These are phyloP conservation scores for Cladosporium sp. DNA, from an alignment of 2,329 filamentous ascomycete genomes.

Conservation along the genomic window DNA sequence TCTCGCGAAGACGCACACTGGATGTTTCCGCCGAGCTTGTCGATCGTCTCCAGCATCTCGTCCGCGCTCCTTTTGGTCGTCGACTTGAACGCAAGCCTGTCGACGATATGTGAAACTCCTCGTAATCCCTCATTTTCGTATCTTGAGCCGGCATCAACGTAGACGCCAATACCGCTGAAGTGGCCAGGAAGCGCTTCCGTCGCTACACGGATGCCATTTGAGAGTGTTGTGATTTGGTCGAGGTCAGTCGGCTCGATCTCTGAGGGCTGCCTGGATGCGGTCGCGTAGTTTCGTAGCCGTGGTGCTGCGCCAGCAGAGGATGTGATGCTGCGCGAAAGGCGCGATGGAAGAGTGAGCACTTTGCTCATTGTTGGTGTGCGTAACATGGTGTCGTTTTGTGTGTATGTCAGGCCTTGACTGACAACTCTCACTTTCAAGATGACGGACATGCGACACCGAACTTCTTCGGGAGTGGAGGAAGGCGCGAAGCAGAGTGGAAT, in stretches of 20 bases:
- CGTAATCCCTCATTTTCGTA: conserved; percentile 83
- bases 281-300: conserved; percentile 25
- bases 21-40: conserved; percentile 88
- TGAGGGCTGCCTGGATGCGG: conserved; percentile 18
- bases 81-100: conserved; percentile 88
- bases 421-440: too few relatives aligned
- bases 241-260: conserved; percentile 76
- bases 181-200: conserved; percentile 92
- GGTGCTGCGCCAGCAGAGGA: conserved; percentile 12
- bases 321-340: conserved; percentile 21
- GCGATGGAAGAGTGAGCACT: conserved; percentile 27
- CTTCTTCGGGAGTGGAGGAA: too few relatives aligned
- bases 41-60: conserved; percentile 81
- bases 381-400: neutral
- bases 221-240: conserved; percentile 79
- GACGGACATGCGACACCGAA: too few relatives aligned
- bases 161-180: conserved; percentile 92
- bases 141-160: conserved; percentile 89
- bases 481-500: too few relatives aligned
- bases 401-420: too few relatives aligned
- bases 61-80: conserved; percentile 70
- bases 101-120: conserved; percentile 93
- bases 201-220: conserved; percentile 90
- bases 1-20: conserved; percentile 95
- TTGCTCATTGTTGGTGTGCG: conserved; percentile 25